phyloP scores from a whole-genome alignment of 345 rosid species.

The Litchi chinensis region DNA sequence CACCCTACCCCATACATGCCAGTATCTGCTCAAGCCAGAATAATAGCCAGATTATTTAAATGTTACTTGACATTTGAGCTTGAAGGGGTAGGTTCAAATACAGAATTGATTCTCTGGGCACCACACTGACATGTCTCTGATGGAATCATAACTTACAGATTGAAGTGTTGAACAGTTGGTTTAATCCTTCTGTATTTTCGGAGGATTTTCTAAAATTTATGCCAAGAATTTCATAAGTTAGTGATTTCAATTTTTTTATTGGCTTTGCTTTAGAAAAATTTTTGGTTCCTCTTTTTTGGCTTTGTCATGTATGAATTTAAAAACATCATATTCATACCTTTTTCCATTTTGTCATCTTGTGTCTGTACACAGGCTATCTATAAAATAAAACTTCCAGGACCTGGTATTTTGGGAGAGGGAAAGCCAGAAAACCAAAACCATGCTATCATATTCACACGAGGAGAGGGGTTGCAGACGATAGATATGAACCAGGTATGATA shows the following conservation, averaged over 20 bases:
- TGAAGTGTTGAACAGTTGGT: not conserved
- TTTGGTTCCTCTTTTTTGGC: not conserved
- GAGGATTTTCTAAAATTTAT: not conserved
- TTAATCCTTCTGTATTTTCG: not conserved
- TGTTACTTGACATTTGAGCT: not conserved
- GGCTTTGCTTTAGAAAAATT: not conserved
- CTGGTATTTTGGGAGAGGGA: conserved; percentile 97
- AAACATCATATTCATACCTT: not conserved
- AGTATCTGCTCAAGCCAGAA: not conserved
- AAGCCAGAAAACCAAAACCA: conserved; percentile 99
- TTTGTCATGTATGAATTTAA: not conserved
- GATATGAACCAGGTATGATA: conserved; percentile 94
- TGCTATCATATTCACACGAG: conserved; percentile 95
- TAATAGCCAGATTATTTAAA: not conserved
- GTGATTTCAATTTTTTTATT: not conserved
- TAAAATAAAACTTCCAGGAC: conserved; percentile 93
- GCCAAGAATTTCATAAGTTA: not conserved
- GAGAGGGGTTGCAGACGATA: conserved; percentile 97
- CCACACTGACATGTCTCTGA: not conserved
- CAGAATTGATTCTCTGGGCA: not conserved
- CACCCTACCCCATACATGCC: not conserved
- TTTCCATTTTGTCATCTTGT: conserved; percentile 7
- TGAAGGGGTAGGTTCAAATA: conserved; percentile 7
- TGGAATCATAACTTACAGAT: not conserved
- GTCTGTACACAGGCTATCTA: conserved; percentile 74